phyloP scores from a whole-genome alignment of 108 stramenopile genomes.

The Ochromonas danica region DNA sequence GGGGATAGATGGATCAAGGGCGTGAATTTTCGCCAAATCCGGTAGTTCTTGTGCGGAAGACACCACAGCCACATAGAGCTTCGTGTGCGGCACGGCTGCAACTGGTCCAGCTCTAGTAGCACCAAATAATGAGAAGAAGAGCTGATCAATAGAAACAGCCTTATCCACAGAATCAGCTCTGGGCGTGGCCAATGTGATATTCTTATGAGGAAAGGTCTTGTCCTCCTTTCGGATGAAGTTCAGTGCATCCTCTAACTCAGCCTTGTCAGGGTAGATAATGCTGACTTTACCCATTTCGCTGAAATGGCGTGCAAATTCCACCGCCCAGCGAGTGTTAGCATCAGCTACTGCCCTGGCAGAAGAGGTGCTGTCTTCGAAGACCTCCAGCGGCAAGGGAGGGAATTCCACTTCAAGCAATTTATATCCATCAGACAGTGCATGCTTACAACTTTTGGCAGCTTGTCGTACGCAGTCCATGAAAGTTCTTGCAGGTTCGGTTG shows the following conservation, averaged over 20 bases:
- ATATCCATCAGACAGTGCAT: slow-evolving; percentile 60
- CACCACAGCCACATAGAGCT: slow-evolving; percentile 75
- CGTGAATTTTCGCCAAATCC: slow-evolving; percentile 77
- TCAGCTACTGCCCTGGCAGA: slow-evolving; percentile 81
- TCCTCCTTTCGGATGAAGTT: slow-evolving; percentile 33
- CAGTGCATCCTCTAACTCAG: slow-evolving; percentile 44
- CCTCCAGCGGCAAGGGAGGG: slow-evolving; percentile 75
- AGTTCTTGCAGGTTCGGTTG: background rate
- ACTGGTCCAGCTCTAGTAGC: slow-evolving; percentile 63
- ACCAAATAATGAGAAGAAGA: slow-evolving; percentile 75
- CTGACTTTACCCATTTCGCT: slow-evolving; percentile 49
- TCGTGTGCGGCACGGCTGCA: slow-evolving; percentile 61
- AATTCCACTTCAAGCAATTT: slow-evolving; percentile 82
- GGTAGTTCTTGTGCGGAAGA: slow-evolving; percentile 77
- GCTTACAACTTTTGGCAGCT: background rate
- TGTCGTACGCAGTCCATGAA: background rate
- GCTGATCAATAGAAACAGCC: slow-evolving; percentile 63
- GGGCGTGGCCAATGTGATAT: background rate
- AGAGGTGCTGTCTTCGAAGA: slow-evolving; percentile 84
- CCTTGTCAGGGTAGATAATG: slow-evolving; percentile 41
- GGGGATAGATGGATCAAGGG: slow-evolving; percentile 52
- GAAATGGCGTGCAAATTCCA: slow-evolving; percentile 75
- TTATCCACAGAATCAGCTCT: background rate
- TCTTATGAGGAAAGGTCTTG: background rate
- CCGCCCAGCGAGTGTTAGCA: slow-evolving; percentile 82